Percentiles rank a stretch among this genome's conserved stretches.
These are phyloP conservation scores for Globisporangium uncinulatum DNA, from an alignment of 352 stramenopile genomes.

Conservation along the genomic window DNA sequence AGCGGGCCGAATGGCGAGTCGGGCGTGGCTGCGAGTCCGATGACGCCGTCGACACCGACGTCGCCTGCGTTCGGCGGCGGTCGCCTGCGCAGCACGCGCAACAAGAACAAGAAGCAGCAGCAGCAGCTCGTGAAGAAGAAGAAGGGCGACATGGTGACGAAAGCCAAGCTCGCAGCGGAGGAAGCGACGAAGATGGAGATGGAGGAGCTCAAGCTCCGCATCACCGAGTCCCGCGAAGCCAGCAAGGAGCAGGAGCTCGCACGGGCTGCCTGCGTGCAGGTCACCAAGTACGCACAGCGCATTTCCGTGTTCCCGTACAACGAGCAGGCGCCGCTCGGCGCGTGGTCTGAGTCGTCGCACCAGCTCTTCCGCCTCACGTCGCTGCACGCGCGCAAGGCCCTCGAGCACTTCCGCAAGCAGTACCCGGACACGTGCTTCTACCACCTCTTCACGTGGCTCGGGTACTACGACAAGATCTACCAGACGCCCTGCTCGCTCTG, in stretches of 20 bases:
- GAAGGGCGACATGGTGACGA: constrained; percentile 83
- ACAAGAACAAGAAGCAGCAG: constrained; percentile 81
- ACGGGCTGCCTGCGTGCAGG: constrained; percentile 60
- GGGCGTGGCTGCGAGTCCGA: constrained; percentile 74
- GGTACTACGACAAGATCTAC: constrained; percentile 87
- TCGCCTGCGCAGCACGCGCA: constrained; percentile 67
- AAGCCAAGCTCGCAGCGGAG: constrained; percentile 79
- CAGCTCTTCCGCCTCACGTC: constrained; percentile 76
- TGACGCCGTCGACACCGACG: constrained; percentile 82
- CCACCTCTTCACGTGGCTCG: constrained; percentile 82
- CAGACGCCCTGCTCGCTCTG: constrained; percentile 79
- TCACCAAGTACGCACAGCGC: constrained; percentile 85
- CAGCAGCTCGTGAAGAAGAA: constrained; percentile 85
- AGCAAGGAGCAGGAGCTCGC: constrained; percentile 79
- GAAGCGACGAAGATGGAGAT: constrained; percentile 86
- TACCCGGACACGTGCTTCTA: constrained; percentile 84
- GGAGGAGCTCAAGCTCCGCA: constrained; percentile 81
- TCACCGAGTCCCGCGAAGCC: constrained; percentile 68
- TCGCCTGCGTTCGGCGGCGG: constrained; percentile 68
- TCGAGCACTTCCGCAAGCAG: constrained; percentile 82
- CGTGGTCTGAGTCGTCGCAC: constrained; percentile 79
- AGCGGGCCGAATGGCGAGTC: constrained; percentile 74
- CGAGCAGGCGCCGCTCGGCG: constrained; percentile 64
- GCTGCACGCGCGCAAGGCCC: constrained; percentile 66
- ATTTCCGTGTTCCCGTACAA: constrained; percentile 79